Conservation (phyloP, 2,329 filamentous ascomycete species). For the Pseudogymnoascus sp. region DNA sequence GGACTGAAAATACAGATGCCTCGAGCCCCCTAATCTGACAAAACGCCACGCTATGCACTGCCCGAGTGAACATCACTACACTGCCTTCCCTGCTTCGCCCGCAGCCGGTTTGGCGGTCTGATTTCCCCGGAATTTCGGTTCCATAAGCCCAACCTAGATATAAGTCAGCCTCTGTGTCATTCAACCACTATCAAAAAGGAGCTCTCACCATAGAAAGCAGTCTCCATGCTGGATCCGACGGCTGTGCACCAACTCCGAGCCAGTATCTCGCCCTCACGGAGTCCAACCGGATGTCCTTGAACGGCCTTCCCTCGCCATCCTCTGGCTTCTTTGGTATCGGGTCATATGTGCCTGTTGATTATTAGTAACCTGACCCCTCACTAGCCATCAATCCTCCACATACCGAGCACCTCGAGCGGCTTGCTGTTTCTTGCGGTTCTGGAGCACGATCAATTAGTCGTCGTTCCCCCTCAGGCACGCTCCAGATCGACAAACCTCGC, state of each 20-base stretch:
- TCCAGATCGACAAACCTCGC: constrained; percentile 56
- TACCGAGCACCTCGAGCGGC: constrained; percentile 84
- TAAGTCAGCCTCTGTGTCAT: not conserved
- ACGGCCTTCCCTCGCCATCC: constrained; percentile 57
- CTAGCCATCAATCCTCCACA: not conserved
- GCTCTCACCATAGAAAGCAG: constrained; percentile 66
- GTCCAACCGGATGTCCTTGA: constrained; percentile 91
- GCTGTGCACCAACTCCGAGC: constrained; percentile 94
- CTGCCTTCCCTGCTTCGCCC: constrained; percentile 2
- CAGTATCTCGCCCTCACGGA: constrained; percentile 78
- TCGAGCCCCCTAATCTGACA: not conserved
- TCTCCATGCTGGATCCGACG: constrained; percentile 82
- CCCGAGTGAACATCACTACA: constrained; percentile 5
- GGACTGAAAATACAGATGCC: constrained; percentile 1
- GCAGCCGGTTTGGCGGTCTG: constrained; percentile 5
- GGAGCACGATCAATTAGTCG: constrained; percentile 8
- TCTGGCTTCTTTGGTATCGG: constrained; percentile 55
- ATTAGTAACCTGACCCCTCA: constrained; percentile 5
- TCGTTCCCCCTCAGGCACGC: not conserved
- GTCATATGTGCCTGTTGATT: constrained; percentile 51
- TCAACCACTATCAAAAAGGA: not conserved
- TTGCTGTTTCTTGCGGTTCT: constrained; percentile 81
- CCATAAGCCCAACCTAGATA: constrained; percentile 25
- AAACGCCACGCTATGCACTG: constrained; percentile 13
- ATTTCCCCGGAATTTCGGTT: constrained; percentile 23